phyloP scores from a whole-genome alignment of 1,284 basidiomycete genomes.

The Marasmius tenuissimus region DNA sequence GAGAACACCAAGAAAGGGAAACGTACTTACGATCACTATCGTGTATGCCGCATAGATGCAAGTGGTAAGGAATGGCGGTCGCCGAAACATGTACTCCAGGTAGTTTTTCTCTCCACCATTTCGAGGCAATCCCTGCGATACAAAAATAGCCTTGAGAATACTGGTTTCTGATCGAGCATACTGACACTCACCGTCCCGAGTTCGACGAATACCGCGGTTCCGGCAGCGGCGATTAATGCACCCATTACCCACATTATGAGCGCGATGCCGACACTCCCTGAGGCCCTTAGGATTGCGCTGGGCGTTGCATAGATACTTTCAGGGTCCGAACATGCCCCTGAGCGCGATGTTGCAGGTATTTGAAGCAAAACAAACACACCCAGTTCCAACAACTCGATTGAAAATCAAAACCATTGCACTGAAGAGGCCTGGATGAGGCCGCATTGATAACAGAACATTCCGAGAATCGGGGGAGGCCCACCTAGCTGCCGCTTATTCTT shows the following conservation, averaged over 20 bases:
- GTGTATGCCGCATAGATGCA: conserved; percentile 63
- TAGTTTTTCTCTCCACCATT: conserved; percentile 81
- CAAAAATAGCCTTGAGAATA: neutral
- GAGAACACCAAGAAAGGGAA: conserved; percentile 18
- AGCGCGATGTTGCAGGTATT: neutral
- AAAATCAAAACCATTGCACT: conserved; percentile 72
- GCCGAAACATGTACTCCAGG: conserved; percentile 66
- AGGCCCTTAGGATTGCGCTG: conserved; percentile 62
- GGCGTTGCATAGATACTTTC: conserved; percentile 75
- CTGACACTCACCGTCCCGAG: conserved; percentile 59
- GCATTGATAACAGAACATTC: conserved; percentile 1
- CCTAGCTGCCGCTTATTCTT: conserved; percentile 43
- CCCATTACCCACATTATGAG: conserved; percentile 74
- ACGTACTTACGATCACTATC: conserved; percentile 50
- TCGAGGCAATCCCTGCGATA: conserved; percentile 63
- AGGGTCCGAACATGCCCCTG: neutral
- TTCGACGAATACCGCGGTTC: conserved; percentile 73
- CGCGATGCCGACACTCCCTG: conserved; percentile 64
- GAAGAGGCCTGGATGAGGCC: conserved; percentile 38
- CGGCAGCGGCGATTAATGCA: conserved; percentile 58
- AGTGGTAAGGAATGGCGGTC: conserved; percentile 62
- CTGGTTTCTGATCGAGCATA: no score
- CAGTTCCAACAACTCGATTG: conserved; percentile 77
- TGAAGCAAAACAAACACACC: conserved; percentile 36
- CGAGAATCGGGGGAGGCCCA: conserved; percentile 19